phyloP scores from a whole-genome alignment of 1,284 basidiomycete species.

The Anthracocystis setariae region DNA sequence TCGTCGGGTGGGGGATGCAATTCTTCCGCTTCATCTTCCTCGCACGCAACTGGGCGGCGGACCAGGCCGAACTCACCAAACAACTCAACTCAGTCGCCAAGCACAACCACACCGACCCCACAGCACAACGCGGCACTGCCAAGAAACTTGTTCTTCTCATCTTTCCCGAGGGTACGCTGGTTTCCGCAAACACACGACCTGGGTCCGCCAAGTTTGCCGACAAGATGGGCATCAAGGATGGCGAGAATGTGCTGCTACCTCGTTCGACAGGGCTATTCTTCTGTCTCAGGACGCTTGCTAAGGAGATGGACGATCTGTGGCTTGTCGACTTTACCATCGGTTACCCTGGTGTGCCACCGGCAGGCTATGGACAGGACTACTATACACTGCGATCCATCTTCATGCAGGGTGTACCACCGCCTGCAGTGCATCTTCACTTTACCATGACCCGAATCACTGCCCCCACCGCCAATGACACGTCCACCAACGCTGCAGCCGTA shows the following conservation, averaged over 20 bases:
- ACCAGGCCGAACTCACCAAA: slow-evolving; percentile 45
- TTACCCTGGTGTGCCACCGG: slow-evolving; percentile 79
- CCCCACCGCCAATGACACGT: slow-evolving; percentile 15
- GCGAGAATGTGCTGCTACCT: slow-evolving; percentile 82
- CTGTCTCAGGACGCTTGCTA: slow-evolving; percentile 81
- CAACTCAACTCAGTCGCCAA: slow-evolving; percentile 44
- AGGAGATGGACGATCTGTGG: slow-evolving; percentile 79
- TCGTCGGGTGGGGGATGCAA: slow-evolving; percentile 62
- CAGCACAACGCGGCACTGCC: slow-evolving; percentile 10
- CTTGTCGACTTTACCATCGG: slow-evolving; percentile 80
- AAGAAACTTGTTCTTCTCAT: slow-evolving; percentile 58
- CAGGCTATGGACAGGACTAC: slow-evolving; percentile 78
- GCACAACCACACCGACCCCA: slow-evolving; percentile 3
- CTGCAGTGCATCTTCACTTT: slow-evolving; percentile 79
- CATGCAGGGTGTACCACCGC: slow-evolving; percentile 82
- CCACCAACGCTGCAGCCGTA: slow-evolving; percentile 8
- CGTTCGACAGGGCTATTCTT: slow-evolving; percentile 89
- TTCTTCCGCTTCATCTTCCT: slow-evolving; percentile 64
- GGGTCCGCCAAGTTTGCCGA: slow-evolving; percentile 57
- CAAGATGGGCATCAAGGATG: slow-evolving; percentile 73
- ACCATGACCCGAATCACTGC: slow-evolving; percentile 35
- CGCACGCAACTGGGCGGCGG: slow-evolving; percentile 50
- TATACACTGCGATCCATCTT: slow-evolving; percentile 89
- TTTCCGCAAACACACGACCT: slow-evolving; percentile 54
- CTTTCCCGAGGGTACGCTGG: slow-evolving; percentile 63